Base-by-base conservation (phyloP, 371 early-diverging fungal species). In the Chytridium lagenaria region DNA sequence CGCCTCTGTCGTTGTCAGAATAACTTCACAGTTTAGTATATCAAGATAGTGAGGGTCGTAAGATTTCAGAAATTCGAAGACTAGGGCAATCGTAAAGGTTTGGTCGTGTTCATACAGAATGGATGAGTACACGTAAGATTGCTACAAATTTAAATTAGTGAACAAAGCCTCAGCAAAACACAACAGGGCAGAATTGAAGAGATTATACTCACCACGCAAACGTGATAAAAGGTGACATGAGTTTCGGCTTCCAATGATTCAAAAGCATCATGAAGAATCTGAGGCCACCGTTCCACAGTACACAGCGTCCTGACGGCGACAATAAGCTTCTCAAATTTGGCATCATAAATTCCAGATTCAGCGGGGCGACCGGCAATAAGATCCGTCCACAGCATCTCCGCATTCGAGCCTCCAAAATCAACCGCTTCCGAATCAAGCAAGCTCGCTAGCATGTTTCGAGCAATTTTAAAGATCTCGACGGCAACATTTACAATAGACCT, bases 171-270 rank as follows among this genome's bases (percentile, higher is more conserved):
- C n/a, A n/a, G n/a, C n/a, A n/a, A n/a, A n/a, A n/a, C n/a, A n/a
- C n/a, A n/a, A n/a, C n/a, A n/a, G n/a, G n/a, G n/a, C n/a, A n/a
- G n/a, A n/a, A n/a, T n/a, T n/a, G n/a, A n/a, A n/a, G n/a, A n/a
- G n/a, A n/a, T n/a, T n/a, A 37, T 40, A 44, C 44, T 44, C 40
- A 66, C 66, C 44, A 66, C 49, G 15, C 40, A 23, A 28, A 44
- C 44, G 34, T 66, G 66, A 30, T 40, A 66, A 7, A 44, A 28
- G 37, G 5, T 38, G 44, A 66, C 15, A 44, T 40, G 44, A 12
- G 26, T 30, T 2, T 66, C 66, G 2, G n/a, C 66, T 30, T 66
- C 44, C 23, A 44, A 33, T 5, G 38, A 66, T 30, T 66, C 66
- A 38, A 66, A 23, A 30, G 2, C 15, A 26, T 66, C 38, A 15